These are phyloP conservation scores for Phytophthora sp. DNA, from an alignment of 352 stramenopile species.

Conservation along the genomic window DNA sequence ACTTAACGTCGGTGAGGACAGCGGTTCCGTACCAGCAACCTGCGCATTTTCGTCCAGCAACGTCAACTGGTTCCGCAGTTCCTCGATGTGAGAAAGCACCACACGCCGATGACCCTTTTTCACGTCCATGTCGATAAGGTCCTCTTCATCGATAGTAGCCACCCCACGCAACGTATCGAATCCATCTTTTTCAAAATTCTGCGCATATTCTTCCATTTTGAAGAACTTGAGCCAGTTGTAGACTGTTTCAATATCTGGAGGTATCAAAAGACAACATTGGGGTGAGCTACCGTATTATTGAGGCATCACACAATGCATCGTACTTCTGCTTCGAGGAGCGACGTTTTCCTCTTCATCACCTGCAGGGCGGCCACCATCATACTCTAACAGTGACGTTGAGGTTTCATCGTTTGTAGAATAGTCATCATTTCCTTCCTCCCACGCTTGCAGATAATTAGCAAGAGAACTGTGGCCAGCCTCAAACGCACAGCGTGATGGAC, in stretches of 20 bases:
- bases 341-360: constrained; percentile 55
- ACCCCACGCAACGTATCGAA: constrained; percentile 88
- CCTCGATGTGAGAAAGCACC: constrained; percentile 87
- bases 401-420: constrained; percentile 79
- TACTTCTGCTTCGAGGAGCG: constrained; percentile 59
- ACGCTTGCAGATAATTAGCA: constrained; percentile 77
- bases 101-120: constrained; percentile 89
- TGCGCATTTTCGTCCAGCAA: constrained; percentile 68
- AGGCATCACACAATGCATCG: background rate
- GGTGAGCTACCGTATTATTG: background rate
- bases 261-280: background rate
- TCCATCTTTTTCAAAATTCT: constrained; percentile 89
- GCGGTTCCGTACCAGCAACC: constrained; percentile 61
- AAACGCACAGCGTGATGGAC: constrained; percentile 86
- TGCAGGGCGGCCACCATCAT: constrained; percentile 22
- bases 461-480: constrained; percentile 84
- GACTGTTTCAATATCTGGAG: constrained; percentile 81
- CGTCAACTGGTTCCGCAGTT: constrained; percentile 73
- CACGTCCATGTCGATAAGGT: constrained; percentile 89
- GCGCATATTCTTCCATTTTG: constrained; percentile 89
- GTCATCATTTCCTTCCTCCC: constrained; percentile 90
- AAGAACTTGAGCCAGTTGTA: constrained; percentile 86
- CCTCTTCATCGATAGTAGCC: constrained; percentile 87
- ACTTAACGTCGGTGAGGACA: constrained; percentile 75
- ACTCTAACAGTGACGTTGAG: constrained; percentile 34